Evolutionary conservation across 495 filamentous ascomycete genomes (phyloP).

Genomic region (Podospora pseudoanserina): DNA sequence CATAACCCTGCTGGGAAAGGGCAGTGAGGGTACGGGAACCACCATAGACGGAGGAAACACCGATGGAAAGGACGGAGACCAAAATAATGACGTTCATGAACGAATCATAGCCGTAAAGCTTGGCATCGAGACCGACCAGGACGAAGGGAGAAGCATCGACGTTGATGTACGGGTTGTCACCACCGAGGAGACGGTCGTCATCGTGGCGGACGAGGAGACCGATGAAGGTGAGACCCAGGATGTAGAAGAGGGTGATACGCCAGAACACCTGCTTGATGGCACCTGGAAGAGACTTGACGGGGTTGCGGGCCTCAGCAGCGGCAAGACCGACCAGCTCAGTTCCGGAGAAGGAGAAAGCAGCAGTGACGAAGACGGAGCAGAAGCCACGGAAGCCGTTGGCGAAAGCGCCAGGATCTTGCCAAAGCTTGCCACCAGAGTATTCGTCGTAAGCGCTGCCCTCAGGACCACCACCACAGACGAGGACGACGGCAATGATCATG

Average conservation of each 20-base stretch:
- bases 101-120: slow-evolving; percentile 60
- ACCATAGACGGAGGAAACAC: slow-evolving; percentile 64
- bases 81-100: slow-evolving; percentile 75
- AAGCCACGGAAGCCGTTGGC: slow-evolving; percentile 67
- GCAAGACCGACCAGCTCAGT: slow-evolving; percentile 72
- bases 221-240: slow-evolving; percentile 68
- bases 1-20: slow-evolving; percentile 55
- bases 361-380: slow-evolving; percentile 69
- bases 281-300: slow-evolving; percentile 59
- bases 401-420: slow-evolving; percentile 70
- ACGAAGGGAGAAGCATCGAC: slow-evolving; percentile 71
- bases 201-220: slow-evolving; percentile 64
- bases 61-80: slow-evolving; percentile 63
- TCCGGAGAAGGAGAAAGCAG: slow-evolving; percentile 69
- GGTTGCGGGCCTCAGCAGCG: slow-evolving; percentile 65
- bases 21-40: slow-evolving; percentile 68
- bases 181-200: slow-evolving; percentile 50
- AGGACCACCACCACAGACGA: slow-evolving; percentile 65
- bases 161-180: slow-evolving; percentile 47
- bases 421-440: slow-evolving; percentile 61
- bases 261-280: slow-evolving; percentile 74
- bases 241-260: slow-evolving; percentile 70
- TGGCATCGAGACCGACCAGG: slow-evolving; percentile 63
- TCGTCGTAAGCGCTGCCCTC: slow-evolving; percentile 42
- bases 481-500: slow-evolving; percentile 67